Evolutionary conservation across 2,329 filamentous ascomycete genomes (phyloP).

Genomic region (Aspergillus awamori): DNA sequence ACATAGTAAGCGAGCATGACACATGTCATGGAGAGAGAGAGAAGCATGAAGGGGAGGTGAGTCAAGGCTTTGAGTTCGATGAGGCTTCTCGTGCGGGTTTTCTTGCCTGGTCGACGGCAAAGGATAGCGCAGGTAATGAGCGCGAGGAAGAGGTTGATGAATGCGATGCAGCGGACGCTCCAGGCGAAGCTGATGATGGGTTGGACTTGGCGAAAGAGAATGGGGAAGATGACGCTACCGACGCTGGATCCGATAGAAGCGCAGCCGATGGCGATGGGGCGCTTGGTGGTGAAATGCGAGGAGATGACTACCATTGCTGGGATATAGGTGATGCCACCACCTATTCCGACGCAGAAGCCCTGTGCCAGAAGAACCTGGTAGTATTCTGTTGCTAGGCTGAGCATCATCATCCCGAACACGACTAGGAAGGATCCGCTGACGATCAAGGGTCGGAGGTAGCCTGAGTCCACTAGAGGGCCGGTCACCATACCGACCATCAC

Average conservation of each 20-base stretch:
- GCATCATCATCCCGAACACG: slow-evolving; percentile 41
- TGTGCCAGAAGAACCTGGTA: slow-evolving; percentile 51
- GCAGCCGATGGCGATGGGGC: slow-evolving; percentile 59
- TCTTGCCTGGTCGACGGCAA: slow-evolving; percentile 43
- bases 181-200: slow-evolving; percentile 62
- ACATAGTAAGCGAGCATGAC: slow-evolving; percentile 54
- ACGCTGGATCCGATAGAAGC: slow-evolving; percentile 60
- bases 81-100: slow-evolving; percentile 41
- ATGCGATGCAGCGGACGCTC: slow-evolving; percentile 60
- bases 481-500: slow-evolving; percentile 50
- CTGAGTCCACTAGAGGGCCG: slow-evolving; percentile 53
- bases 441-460: slow-evolving; percentile 47
- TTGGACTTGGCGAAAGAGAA: slow-evolving; percentile 56
- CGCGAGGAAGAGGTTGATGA: slow-evolving; percentile 53
- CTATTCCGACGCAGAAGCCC: slow-evolving; percentile 37
- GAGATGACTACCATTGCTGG: slow-evolving; percentile 36
- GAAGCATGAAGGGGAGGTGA: slow-evolving; percentile 46
- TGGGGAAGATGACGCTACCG: slow-evolving; percentile 64
- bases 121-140: slow-evolving; percentile 39
- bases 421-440: slow-evolving; percentile 46
- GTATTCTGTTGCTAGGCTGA: slow-evolving; percentile 35
- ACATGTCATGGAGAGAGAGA: slow-evolving; percentile 50
- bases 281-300: slow-evolving; percentile 46
- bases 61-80: slow-evolving; percentile 45
- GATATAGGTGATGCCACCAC: slow-evolving; percentile 37